Conservation (phyloP, 768 basidiomycete species). For the Suillus bovinus region DNA sequence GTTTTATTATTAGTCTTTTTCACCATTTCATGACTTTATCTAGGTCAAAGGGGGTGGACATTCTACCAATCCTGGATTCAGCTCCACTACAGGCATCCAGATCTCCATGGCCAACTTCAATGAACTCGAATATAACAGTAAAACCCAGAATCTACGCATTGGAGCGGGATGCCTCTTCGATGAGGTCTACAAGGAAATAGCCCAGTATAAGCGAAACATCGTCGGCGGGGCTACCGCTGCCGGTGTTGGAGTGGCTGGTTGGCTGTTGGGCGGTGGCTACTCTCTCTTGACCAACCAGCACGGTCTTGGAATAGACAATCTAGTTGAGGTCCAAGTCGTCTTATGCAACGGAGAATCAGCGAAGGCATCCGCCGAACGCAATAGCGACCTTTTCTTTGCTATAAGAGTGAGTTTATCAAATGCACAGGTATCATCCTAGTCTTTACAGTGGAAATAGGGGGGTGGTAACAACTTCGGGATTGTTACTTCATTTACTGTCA, state of each 20-base stretch:
- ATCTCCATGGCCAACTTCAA: constrained; percentile 29
- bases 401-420: constrained; percentile 17
- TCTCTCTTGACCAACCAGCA: constrained; percentile 34
- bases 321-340: constrained; percentile 28
- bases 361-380: constrained; percentile 14
- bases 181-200: constrained; percentile 27
- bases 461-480: constrained; percentile 30
- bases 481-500: constrained; percentile 25
- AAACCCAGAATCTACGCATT: constrained; percentile 18
- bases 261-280: constrained; percentile 36
- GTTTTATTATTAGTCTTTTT: background rate
- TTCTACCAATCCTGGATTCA: constrained; percentile 28
- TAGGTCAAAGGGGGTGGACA: constrained; percentile 38
- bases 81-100: constrained; percentile 33
- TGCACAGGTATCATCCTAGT: background rate
- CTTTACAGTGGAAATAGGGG: constrained; percentile 14
- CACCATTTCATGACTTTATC: background rate
- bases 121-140: constrained; percentile 18
- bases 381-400: constrained; percentile 40
- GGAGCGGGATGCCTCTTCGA: constrained; percentile 32
- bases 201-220: constrained; percentile 13
- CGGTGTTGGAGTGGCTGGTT: constrained; percentile 35
- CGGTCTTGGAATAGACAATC: constrained; percentile 36
- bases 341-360: constrained; percentile 27
- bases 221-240: constrained; percentile 25